These are phyloP conservation scores for Fusarium setosum DNA, from an alignment of 2,329 filamentous ascomycete genomes.

Conservation along the genomic window DNA sequence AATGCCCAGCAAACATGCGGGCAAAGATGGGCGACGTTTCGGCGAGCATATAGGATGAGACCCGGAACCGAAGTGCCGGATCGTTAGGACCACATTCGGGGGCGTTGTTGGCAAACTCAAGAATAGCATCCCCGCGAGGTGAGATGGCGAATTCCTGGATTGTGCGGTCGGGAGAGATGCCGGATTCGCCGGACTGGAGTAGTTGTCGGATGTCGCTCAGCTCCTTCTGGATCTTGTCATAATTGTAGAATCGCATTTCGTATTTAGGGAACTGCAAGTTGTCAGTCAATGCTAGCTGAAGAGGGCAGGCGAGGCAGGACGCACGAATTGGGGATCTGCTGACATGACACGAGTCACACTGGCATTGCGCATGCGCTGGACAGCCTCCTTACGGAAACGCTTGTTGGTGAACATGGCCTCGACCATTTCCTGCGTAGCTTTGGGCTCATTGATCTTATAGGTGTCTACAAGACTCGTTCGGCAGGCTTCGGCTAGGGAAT, in stretches of 20 bases:
- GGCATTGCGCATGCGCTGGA: constrained; percentile 59
- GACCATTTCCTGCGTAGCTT: constrained; percentile 55
- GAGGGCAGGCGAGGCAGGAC: constrained; percentile 8
- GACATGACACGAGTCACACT: constrained; percentile 57
- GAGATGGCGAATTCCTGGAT: constrained; percentile 58
- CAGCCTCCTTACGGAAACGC: constrained; percentile 54
- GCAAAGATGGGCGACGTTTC: constrained; percentile 65
- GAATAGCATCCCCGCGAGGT: constrained; percentile 59
- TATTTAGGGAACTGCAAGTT: constrained; percentile 53
- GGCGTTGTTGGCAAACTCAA: constrained; percentile 61
- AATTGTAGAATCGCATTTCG: constrained; percentile 60
- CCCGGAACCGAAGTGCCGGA: constrained; percentile 60
- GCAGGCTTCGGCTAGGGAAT: constrained; percentile 55
- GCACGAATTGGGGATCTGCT: constrained; percentile 56
- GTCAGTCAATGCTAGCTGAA: constrained; percentile 8
- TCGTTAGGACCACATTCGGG: constrained; percentile 45
- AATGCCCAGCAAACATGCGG: constrained; percentile 55
- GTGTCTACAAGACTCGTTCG: constrained; percentile 55
- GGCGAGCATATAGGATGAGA: constrained; percentile 62
- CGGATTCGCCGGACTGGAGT: constrained; percentile 54
- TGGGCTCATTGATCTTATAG: constrained; percentile 58
- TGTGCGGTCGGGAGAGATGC: constrained; percentile 51
- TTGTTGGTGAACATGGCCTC: constrained; percentile 57
- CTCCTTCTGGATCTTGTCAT: constrained; percentile 57
- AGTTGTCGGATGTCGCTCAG: constrained; percentile 53